Base-by-base conservation (phyloP, 257 asterid species). In the Ajuga chamaepitys region DNA sequence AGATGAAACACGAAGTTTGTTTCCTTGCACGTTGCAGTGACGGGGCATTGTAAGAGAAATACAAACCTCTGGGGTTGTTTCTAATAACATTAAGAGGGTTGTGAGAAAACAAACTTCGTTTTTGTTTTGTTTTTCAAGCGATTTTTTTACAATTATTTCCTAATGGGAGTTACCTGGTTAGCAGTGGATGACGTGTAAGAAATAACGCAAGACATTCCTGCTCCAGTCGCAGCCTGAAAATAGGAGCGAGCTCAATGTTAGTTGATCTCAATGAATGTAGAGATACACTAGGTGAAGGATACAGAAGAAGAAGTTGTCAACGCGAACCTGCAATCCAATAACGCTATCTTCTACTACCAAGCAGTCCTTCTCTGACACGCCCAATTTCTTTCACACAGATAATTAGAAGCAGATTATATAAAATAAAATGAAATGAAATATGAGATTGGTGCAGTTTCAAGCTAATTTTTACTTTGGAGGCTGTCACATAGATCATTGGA, bases 261-360 rank as follows among this genome's bases (percentile, higher is more conserved):
- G 34, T 58, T 44, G 38, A 34, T 18, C 42, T 50, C 12, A 60
- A 14, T 59, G 45, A 48, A 61, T 37, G 40, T 11, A 22, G 37
- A 56, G 18, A 7, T n/a, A 17, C 47, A 46, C 9, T n/a, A n/a
- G n/a, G 51, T 2, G 48, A 28, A 42, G 37, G 28, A 67, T 65
- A 21, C 28, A n/a, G n/a, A n/a, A 20, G 61, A 14, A 46, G 16
- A 54, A 42, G 57, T 41, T 17, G 37, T 26, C 9, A 52, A 52
- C 42, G 72, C 11, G 30, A 82, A 93, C 98, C 97, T 87, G 95
- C 46, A 94, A 85, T 22, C 99, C 97, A 55, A 94, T 94, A 78
- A 94, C 92, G 67, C 99, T 90, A 62, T 94, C 97, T 78, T 94
- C 99, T 55, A 94, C 91, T 26, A 94, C 99, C 78, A 90, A 62